Conservation (phyloP, 2,329 filamentous ascomycete species). For the Periconia sp. region DNA sequence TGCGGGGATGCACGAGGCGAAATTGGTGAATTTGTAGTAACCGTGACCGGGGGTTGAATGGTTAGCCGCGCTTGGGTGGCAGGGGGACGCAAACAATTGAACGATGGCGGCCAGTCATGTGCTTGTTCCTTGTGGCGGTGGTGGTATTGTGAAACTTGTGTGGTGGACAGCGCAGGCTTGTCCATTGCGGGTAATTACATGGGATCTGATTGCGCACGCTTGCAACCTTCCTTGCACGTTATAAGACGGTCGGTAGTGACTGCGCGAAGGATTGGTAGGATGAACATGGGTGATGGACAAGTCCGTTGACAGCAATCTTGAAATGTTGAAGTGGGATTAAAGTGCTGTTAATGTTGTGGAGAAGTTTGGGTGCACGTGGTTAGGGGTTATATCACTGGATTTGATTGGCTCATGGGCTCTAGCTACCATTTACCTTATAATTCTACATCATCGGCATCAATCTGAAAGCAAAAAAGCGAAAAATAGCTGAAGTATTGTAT, state of each 20-base stretch:
- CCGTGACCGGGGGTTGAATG: neutral
- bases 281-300: neutral
- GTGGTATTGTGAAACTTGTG: neutral
- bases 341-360: no score
- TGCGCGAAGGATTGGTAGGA: neutral
- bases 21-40: neutral
- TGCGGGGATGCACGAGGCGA: neutral
- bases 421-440: no score
- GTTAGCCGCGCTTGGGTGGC: neutral
- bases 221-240: neutral
- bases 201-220: neutral
- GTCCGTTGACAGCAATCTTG: neutral
- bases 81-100: neutral
- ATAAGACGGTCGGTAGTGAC: neutral
- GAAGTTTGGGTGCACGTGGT: neutral
- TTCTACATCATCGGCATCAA: no score
- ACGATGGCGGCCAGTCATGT: neutral
- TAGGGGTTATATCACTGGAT: no score
- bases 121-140: neutral
- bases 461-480: no score
- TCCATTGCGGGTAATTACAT: neutral
- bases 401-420: no score
- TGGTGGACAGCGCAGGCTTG: neutral
- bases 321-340: neutral
- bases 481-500: no score